Conservation (phyloP, 2,329 filamentous ascomycete genomes). For the Raffaelea albimanens region DNA sequence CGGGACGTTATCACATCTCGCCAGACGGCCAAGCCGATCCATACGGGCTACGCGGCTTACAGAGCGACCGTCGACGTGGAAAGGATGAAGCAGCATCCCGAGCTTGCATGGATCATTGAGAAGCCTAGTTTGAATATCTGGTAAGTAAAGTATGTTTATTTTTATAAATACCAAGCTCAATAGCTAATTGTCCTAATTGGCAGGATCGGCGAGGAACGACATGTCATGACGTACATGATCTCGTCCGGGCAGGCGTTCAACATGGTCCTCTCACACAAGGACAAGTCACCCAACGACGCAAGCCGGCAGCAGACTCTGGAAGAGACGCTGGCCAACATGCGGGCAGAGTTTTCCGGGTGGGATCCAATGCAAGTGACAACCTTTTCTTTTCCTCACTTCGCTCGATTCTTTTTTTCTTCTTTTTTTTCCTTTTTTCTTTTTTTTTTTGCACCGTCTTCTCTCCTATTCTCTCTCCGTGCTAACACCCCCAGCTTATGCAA, state of each 20-base stretch:
- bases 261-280: neutral
- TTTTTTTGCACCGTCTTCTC: neutral
- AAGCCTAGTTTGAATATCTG: neutral
- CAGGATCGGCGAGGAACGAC: neutral
- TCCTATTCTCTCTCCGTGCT: too few species aligned
- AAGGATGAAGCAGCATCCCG: neutral
- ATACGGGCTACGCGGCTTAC: slow-evolving; percentile 31
- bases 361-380: neutral
- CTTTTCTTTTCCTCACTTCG: neutral
- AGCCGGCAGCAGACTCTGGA: neutral
- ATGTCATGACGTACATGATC: neutral
- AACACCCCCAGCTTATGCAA: neutral
- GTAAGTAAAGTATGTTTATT: too few species aligned
- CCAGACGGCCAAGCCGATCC: slow-evolving; percentile 9
- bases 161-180: neutral
- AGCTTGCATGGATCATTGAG: neutral
- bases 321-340: neutral
- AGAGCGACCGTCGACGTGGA: slow-evolving; percentile 27
- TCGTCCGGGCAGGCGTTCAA: neutral
- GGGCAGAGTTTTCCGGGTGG: neutral
- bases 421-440: neutral
- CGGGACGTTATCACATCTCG: slow-evolving; percentile 10
- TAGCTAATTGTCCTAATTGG: neutral
- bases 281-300: neutral
- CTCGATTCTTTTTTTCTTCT: neutral